Conservation (phyloP, 2,329 filamentous ascomycete genomes). For the Trichoderma sp. region DNA sequence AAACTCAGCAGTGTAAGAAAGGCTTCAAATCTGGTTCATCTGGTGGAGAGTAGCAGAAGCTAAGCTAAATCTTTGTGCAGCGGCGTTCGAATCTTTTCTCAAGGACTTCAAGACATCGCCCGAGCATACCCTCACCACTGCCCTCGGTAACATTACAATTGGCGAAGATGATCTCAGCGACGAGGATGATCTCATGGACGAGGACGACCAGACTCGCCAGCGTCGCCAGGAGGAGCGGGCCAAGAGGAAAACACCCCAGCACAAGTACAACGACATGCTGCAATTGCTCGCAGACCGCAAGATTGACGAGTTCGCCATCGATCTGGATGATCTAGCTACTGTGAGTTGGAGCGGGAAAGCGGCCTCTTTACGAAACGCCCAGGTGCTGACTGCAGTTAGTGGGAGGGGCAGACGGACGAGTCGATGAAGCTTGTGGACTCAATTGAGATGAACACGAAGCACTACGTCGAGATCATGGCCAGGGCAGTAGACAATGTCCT, state of each 20-base stretch:
- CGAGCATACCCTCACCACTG: constrained; percentile 72
- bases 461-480: constrained; percentile 91
- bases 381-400: constrained; percentile 50
- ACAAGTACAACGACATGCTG: constrained; percentile 87
- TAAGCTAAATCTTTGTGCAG: constrained; percentile 43
- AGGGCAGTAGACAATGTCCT: constrained; percentile 84
- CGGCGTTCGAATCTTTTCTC: constrained; percentile 84
- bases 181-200: constrained; percentile 92
- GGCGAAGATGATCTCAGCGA: constrained; percentile 85
- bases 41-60: not conserved
- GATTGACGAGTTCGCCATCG: constrained; percentile 76
- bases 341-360: constrained; percentile 48
- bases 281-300: constrained; percentile 84
- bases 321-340: constrained; percentile 81
- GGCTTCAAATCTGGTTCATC: constrained; percentile 33
- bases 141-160: constrained; percentile 81
- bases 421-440: constrained; percentile 76
- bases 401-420: constrained; percentile 70
- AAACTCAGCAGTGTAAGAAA: constrained; percentile 71
- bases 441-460: constrained; percentile 87
- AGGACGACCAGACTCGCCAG: constrained; percentile 63
- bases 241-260: constrained; percentile 58
- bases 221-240: constrained; percentile 52
- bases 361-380: not conserved
- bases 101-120: constrained; percentile 81